Evolutionary conservation across 2,329 filamentous ascomycete species (phyloP), one percentile per base, ranked within the genome.

Genomic region (Aspergillus puulaauensis): DNA sequence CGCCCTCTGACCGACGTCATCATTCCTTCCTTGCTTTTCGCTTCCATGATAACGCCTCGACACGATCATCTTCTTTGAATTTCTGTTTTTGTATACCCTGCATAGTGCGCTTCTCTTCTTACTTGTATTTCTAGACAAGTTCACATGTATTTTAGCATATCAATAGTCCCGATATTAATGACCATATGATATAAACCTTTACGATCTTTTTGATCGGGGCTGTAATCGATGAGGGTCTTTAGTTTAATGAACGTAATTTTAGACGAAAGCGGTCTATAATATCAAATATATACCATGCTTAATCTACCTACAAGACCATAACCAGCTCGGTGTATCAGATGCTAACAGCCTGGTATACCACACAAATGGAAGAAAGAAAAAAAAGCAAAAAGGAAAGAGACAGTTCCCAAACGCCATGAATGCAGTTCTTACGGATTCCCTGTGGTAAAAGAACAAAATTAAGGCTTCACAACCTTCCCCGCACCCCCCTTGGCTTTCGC

Each of bases 401-500:
- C 6, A 37, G n/a, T 24, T 4, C 37, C 53, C 15, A 31, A 49
- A 45, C 53, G 45, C 53, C 53, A 37, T 14, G 44, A 43, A 55
- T 55, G 53, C 53, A 55, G 39, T 6, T 39, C 33, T 17, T 5
- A 27, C 23, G 17, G 4, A 24, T n/a, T 17, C 44, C 19, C 15
- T 31, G 39, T 37, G 15, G 49, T 9, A 15, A 11, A 24, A n/a
- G 24, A 31, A 31, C 11, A 6, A 15, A 46, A 46, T 27, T 15
- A 75, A 60, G 66, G 65, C 62, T 75, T 75, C 5, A 62, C 43
- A 55, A 65, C 66, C 64, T 71, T 75, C 31, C 65, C 58, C 52
- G 68, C 70, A 57, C 63, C 66, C 11, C 68, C 67, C 64, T 73
- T 71, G 35, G 64, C 90, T 62, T 89, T 91, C 73, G 89, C 90